phyloP scores from a whole-genome alignment of 805 yeast genomes.

The Candida broadrunensis region DNA sequence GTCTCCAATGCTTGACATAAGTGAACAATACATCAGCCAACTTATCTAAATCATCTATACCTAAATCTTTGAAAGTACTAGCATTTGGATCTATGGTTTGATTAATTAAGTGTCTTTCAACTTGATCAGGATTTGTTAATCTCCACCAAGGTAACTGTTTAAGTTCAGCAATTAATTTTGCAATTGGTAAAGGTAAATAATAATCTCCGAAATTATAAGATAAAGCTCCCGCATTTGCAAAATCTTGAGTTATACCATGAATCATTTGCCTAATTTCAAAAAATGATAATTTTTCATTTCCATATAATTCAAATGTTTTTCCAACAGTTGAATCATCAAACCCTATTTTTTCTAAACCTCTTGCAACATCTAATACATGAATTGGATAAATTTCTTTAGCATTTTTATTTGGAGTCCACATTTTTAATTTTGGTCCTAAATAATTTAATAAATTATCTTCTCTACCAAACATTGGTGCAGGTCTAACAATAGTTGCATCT shows the following conservation, averaged over 20 bases:
- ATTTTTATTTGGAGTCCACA: constrained; percentile 65
- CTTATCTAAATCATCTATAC: constrained; percentile 45
- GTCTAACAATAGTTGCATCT: constrained; percentile 80
- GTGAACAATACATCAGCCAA: constrained; percentile 45
- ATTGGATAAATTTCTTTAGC: constrained; percentile 65
- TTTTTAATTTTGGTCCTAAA: constrained; percentile 51
- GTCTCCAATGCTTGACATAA: constrained; percentile 48
- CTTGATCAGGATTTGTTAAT: constrained; percentile 65
- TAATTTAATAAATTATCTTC: constrained; percentile 68
- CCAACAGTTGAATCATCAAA: constrained; percentile 81
- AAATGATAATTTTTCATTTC: constrained; percentile 62
- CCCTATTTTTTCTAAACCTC: constrained; percentile 74
- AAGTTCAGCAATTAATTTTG: constrained; percentile 43
- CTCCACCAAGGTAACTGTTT: constrained; percentile 44
- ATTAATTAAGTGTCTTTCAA: constrained; percentile 68
- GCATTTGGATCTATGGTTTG: constrained; percentile 63
- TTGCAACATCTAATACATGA: constrained; percentile 76
- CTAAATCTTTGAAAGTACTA: constrained; percentile 66
- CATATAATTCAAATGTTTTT: constrained; percentile 69
- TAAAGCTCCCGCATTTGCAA: constrained; percentile 43
- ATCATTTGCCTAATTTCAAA: constrained; percentile 68
- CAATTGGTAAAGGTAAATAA: constrained; percentile 41
- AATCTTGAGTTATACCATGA: constrained; percentile 56
- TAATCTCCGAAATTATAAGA: constrained; percentile 42
- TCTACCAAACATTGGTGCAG: constrained; percentile 75